Conservation (phyloP, 768 basidiomycete genomes). For the Hygrophoropsis aurantiaca region DNA sequence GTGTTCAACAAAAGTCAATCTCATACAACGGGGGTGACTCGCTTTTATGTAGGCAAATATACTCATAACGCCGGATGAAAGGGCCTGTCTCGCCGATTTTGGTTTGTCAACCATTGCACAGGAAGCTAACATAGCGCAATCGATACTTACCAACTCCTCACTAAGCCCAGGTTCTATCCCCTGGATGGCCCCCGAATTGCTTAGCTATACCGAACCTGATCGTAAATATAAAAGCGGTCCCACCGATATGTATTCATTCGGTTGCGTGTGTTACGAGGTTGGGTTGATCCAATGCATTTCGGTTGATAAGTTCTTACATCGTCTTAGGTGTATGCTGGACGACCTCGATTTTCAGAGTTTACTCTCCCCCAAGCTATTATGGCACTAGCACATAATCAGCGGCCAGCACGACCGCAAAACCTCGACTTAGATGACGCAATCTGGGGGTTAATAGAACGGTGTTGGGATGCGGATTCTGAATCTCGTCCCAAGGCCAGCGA, state of each 20-base stretch:
- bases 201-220: conserved; percentile 4
- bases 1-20: not conserved
- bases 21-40: not conserved
- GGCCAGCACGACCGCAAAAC: too few species aligned
- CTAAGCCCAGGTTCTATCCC: conserved; percentile 1
- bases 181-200: conserved; percentile 30
- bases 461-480: conserved; percentile 1
- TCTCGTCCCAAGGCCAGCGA: not conserved
- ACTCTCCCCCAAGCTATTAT: not conserved
- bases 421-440: not conserved
- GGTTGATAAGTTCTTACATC: not conserved
- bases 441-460: not conserved
- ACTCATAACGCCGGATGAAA: conserved; percentile 12
- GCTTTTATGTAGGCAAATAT: conserved; percentile 21
- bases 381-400: not conserved
- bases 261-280: conserved; percentile 31
- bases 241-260: conserved; percentile 27
- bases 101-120: conserved; percentile 28
- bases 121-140: conserved; percentile 18
- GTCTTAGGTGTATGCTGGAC: too few species aligned
- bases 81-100: conserved; percentile 25
- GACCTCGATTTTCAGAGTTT: too few species aligned
- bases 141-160: conserved; percentile 20
- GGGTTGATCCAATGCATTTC: not conserved
- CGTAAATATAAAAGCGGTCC: conserved; percentile 7